These are phyloP conservation scores for Sphaerostilbella broomeana DNA, from an alignment of 2,329 filamentous ascomycete genomes.

Conservation along the genomic window DNA sequence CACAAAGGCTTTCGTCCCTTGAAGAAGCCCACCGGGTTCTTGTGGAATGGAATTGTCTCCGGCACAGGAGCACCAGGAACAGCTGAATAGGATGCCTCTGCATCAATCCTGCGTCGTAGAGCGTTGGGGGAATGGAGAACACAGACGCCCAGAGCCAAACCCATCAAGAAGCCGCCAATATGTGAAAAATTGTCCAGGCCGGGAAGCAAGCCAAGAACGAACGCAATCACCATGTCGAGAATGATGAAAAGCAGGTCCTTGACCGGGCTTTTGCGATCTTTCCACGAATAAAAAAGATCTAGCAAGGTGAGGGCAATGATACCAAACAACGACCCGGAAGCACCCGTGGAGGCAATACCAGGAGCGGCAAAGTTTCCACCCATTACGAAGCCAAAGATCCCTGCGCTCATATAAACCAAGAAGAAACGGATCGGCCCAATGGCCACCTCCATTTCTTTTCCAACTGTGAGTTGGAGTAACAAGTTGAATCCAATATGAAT, in stretches of 20 bases:
- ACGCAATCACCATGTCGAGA: constrained; percentile 80
- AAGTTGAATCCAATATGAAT: constrained; percentile 97
- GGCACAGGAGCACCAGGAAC: constrained; percentile 48
- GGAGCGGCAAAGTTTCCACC: constrained; percentile 88
- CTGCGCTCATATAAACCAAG: constrained; percentile 81
- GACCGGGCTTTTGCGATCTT: constrained; percentile 65
- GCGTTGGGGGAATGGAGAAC: constrained; percentile 82
- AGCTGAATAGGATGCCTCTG: constrained; percentile 63
- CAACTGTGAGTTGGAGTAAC: constrained; percentile 82
- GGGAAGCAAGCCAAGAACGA: constrained; percentile 84
- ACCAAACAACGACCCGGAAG: constrained; percentile 85
- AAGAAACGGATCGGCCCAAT: constrained; percentile 86
- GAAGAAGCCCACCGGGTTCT: constrained; percentile 71
- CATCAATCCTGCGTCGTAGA: constrained; percentile 66
- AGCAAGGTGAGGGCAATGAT: constrained; percentile 82
- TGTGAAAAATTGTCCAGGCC: constrained; percentile 96
- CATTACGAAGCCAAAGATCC: constrained; percentile 93
- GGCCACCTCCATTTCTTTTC: constrained; percentile 82
- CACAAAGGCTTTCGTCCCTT: constrained; percentile 86
- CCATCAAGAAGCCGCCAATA: constrained; percentile 93
- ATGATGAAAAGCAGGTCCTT: constrained; percentile 84
- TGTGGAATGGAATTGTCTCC: constrained; percentile 48
- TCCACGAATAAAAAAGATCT: constrained; percentile 91
- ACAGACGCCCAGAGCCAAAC: constrained; percentile 77
- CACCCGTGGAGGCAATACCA: constrained; percentile 76